Evolutionary conservation across 73 alveolate species (phyloP).

Genomic region (Paramecium tetraurelia): DNA sequence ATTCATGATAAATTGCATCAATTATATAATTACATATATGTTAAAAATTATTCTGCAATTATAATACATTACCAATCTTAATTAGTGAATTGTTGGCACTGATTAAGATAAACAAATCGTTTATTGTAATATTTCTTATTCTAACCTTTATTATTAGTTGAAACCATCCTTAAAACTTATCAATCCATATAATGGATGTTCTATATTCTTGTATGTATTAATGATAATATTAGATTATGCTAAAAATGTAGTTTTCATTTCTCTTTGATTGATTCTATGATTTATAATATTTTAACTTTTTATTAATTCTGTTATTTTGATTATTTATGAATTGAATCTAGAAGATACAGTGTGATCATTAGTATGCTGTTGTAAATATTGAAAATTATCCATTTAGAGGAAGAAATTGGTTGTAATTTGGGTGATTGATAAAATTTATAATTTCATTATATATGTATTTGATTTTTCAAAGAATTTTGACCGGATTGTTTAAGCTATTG

Average conservation of each 20-base stretch:
- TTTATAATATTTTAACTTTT: too few species aligned
- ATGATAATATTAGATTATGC: too few species aligned
- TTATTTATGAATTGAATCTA: neutral
- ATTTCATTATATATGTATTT: neutral
- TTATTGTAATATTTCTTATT: too few species aligned
- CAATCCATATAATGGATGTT: too few species aligned
- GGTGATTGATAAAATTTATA: neutral
- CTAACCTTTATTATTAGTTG: too few species aligned
- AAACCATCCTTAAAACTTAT: too few species aligned
- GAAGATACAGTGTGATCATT: neutral
- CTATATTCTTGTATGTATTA: too few species aligned
- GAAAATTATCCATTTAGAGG: neutral
- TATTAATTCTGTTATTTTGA: neutral
- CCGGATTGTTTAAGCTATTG: neutral
- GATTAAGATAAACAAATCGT: too few species aligned
- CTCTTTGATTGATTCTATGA: too few species aligned
- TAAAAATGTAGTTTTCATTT: too few species aligned
- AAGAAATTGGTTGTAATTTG: neutral
- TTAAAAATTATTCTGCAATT: neutral
- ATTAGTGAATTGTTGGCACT: too few species aligned
- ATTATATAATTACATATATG: neutral
- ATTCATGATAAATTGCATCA: neutral
- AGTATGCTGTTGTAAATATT: neutral
- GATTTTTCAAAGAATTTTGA: neutral
- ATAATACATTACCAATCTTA: neutral